These are phyloP conservation scores for Diaporthe destruens DNA, from an alignment of 2,329 filamentous ascomycete species.

Conservation along the genomic window DNA sequence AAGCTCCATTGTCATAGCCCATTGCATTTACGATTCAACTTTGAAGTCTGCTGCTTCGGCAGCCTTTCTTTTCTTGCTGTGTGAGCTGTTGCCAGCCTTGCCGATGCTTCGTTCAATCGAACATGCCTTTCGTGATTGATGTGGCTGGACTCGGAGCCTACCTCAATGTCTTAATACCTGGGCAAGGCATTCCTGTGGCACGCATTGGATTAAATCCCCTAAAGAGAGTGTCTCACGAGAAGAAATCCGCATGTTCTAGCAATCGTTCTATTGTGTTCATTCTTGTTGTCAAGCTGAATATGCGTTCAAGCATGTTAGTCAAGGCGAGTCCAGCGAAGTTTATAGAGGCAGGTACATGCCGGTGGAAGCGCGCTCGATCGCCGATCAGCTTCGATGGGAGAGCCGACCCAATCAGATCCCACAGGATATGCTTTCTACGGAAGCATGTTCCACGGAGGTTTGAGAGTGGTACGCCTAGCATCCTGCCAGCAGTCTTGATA, in stretches of 20 bases:
- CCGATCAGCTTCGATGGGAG: background rate
- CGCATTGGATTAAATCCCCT: background rate
- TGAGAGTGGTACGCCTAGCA: background rate
- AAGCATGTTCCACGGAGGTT: background rate
- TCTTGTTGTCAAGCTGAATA: background rate
- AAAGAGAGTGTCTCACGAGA: background rate
- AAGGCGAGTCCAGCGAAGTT: background rate
- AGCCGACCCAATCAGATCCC: background rate
- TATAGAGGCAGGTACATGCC: background rate
- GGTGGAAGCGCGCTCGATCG: background rate
- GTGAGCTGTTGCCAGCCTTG: background rate
- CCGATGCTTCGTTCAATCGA: background rate
- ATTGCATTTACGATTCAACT: background rate
- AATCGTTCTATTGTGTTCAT: background rate
- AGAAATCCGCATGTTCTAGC: background rate
- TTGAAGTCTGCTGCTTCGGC: background rate
- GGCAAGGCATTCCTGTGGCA: background rate
- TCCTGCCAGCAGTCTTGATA: background rate
- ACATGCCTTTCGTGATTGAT: background rate
- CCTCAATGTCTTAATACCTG: background rate
- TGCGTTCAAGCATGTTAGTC: background rate
- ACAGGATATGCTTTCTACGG: background rate
- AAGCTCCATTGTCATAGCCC: background rate
- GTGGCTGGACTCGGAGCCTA: too few relatives aligned
- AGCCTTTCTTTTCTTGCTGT: background rate